Evolutionary conservation across 1,139 yeast genomes (phyloP).

Genomic region (Candida sp.): DNA sequence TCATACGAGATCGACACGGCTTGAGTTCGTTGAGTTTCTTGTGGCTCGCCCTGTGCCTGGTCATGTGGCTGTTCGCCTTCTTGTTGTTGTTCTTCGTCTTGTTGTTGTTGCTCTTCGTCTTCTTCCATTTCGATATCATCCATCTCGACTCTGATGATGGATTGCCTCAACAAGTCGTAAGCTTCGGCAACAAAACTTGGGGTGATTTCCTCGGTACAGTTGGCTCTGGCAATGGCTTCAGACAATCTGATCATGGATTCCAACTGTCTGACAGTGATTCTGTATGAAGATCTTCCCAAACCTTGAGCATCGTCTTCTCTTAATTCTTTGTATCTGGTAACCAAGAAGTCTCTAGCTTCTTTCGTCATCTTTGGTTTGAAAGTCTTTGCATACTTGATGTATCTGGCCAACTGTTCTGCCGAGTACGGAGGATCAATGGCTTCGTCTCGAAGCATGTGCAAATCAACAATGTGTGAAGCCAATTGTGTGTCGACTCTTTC

Average conservation of each 20-base stretch:
- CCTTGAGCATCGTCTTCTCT: slow-evolving; percentile 95
- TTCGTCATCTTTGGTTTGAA: slow-evolving; percentile 89
- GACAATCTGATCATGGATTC: slow-evolving; percentile 93
- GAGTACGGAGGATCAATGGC: slow-evolving; percentile 92
- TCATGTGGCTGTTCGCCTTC: slow-evolving; percentile 21
- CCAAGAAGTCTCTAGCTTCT: slow-evolving; percentile 80
- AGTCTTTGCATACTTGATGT: slow-evolving; percentile 91
- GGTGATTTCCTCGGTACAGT: slow-evolving; percentile 89
- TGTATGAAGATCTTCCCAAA: slow-evolving; percentile 80
- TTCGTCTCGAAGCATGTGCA: slow-evolving; percentile 90
- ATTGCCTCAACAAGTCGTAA: slow-evolving; percentile 84
- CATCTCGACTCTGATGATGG: slow-evolving; percentile 92
- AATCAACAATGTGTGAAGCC: slow-evolving; percentile 90
- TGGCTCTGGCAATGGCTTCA: slow-evolving; percentile 98
- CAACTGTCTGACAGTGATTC: slow-evolving; percentile 96
- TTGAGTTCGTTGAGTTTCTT: slow-evolving; percentile 13
- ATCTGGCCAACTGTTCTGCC: slow-evolving; percentile 87
- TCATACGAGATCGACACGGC: slow-evolving; percentile 74
- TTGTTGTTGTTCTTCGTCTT: slow-evolving; percentile 23
- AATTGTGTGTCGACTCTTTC: slow-evolving; percentile 88
- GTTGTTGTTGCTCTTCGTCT: slow-evolving; percentile 49
- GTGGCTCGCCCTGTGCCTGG: slow-evolving; percentile 14
- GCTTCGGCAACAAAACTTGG: slow-evolving; percentile 95
- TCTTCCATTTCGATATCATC: slow-evolving; percentile 91
- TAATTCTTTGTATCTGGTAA: slow-evolving; percentile 82